phyloP scores from a whole-genome alignment of 2,329 filamentous ascomycete species.

The Diaporthe vexans region DNA sequence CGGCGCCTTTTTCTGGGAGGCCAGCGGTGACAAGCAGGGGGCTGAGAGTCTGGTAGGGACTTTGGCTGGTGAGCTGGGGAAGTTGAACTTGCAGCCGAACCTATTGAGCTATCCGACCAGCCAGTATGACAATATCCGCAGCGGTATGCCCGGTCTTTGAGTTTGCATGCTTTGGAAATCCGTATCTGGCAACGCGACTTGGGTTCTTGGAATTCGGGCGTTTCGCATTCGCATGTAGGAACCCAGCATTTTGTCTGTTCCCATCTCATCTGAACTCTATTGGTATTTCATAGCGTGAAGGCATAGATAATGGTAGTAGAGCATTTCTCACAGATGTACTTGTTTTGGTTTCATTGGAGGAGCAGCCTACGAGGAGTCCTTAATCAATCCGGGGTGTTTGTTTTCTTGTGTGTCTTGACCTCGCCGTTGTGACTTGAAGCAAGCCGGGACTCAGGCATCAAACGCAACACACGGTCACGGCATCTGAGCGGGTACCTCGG shows the following conservation, averaged over 20 bases:
- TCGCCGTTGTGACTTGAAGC: not conserved
- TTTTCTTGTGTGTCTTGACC: not conserved
- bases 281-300: not conserved
- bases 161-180: not conserved
- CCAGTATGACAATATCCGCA: constrained; percentile 69
- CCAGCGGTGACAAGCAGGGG: constrained; percentile 72
- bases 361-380: not conserved
- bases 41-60: constrained; percentile 70
- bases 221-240: constrained; percentile 2
- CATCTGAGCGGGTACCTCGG: too few relatives aligned
- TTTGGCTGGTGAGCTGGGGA: constrained; percentile 61
- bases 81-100: constrained; percentile 65
- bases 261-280: not conserved
- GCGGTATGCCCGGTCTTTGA: constrained; percentile 45
- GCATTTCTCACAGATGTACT: not conserved
- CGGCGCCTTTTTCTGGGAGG: constrained; percentile 90
- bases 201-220: not conserved
- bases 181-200: not conserved
- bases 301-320: constrained; percentile 6
- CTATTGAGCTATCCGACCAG: constrained; percentile 69
- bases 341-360: not conserved
- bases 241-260: not conserved
- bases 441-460: not conserved
- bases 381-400: not conserved
- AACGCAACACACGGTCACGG: not conserved